Evolutionary conservation across 108 stramenopile species (phyloP).

Genomic region (Conticribra weissflogii): DNA sequence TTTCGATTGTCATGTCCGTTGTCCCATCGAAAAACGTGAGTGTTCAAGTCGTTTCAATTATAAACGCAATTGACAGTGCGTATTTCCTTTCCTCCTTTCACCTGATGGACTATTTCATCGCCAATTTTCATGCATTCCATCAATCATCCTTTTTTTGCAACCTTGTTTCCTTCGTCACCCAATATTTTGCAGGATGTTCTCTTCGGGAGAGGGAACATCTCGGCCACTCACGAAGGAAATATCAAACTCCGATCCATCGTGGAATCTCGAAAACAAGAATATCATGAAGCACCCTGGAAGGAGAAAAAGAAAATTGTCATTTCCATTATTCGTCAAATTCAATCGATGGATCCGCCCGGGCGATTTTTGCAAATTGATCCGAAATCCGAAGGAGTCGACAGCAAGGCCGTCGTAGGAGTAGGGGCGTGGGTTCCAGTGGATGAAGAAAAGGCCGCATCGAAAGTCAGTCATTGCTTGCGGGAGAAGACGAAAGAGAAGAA

Average conservation of each 20-base stretch:
- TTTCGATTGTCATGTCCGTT: too few relatives aligned
- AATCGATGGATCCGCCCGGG: neutral
- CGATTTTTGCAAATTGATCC: neutral
- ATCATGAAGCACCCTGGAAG: neutral
- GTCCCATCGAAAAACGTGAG: too few relatives aligned
- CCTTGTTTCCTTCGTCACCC: too few relatives aligned
- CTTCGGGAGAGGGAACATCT: neutral
- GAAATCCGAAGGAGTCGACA: neutral
- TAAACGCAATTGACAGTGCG: too few relatives aligned
- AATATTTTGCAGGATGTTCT: conserved; percentile 1
- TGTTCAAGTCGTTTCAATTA: too few relatives aligned
- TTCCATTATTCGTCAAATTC: neutral
- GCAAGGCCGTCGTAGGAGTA: neutral
- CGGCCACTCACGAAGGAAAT: neutral
- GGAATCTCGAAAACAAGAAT: neutral
- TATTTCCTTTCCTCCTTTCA: too few relatives aligned
- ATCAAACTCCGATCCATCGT: neutral
- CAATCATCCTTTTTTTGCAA: too few relatives aligned
- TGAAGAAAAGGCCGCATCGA: neutral
- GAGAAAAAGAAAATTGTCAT: neutral
- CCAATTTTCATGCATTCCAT: too few relatives aligned
- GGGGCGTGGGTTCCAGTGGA: neutral
- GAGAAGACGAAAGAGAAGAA: neutral
- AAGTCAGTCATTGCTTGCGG: neutral
- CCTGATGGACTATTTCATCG: too few relatives aligned